A percentile compares a stretch with the other conserved stretches of the same genome.
Evolutionary conservation across 192 early-diverging fungal species (phyloP).

Genomic region (Coemansia sp.): DNA sequence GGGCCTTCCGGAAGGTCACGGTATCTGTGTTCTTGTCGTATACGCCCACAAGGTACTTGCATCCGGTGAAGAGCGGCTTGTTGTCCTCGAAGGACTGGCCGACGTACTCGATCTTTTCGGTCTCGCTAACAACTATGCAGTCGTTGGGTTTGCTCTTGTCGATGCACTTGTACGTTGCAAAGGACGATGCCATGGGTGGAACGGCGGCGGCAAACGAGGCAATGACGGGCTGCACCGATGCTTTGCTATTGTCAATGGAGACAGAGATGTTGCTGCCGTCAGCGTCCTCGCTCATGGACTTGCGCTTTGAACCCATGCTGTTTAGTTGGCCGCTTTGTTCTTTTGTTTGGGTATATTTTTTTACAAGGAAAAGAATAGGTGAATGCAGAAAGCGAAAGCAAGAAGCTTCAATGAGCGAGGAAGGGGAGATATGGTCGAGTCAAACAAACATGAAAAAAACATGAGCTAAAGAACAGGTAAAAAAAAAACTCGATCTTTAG

Average conservation of each 20-base stretch:
- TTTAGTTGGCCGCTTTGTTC: too few relatives aligned
- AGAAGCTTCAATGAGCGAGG: neutral
- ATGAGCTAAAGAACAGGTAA: neutral
- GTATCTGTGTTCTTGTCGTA: slow-evolving; percentile 66
- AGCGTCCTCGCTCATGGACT: slow-evolving; percentile 13
- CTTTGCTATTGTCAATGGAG: slow-evolving; percentile 38
- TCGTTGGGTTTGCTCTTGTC: slow-evolving; percentile 19
- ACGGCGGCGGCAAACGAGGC: slow-evolving; percentile 40
- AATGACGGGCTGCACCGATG: slow-evolving; percentile 47
- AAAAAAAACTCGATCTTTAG: neutral
- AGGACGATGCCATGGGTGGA: slow-evolving; percentile 42
- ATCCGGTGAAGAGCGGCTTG: slow-evolving; percentile 40
- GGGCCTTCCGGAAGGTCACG: slow-evolving; percentile 69
- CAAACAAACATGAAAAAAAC: neutral
- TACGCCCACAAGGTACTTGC: slow-evolving; percentile 76
- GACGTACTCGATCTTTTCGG: slow-evolving; percentile 72
- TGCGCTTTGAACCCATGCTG: slow-evolving; percentile 45
- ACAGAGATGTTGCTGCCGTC: slow-evolving; percentile 17
- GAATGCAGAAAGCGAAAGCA: neutral
- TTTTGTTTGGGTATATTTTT: neutral
- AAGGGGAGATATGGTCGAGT: too few relatives aligned
- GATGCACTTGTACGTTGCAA: slow-evolving; percentile 34
- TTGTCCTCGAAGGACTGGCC: slow-evolving; percentile 67
- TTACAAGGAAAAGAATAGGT: neutral
- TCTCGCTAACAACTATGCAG: slow-evolving; percentile 62